Evolutionary conservation across 805 yeast genomes (phyloP), one percentile per base, ranked within the genome.

Genomic region (Nadsonia fulvescens): DNA sequence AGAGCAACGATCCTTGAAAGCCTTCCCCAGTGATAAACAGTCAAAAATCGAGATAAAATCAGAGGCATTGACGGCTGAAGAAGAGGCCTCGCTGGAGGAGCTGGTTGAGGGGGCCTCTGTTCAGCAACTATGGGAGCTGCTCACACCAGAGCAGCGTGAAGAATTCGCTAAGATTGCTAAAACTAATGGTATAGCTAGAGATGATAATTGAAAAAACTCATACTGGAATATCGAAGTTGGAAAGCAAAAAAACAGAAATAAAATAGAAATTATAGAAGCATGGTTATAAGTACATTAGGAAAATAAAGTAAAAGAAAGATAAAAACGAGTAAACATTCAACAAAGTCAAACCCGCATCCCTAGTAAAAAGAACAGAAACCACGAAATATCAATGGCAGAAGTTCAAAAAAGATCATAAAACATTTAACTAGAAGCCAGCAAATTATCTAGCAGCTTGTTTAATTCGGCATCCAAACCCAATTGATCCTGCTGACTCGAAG

Each of bases 111-210:
- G 24, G 11, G 31, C 33, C 7, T 13, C 31, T 5, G 25, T 15
- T 8, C 37, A 37, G 7, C 23, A 36, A 15, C 23, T 37, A 15
- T 28, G 35, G 35, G 23, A 32, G 16, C 11, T 36, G 26, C 22
- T 37, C 15, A 24, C 30, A n/a, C 22, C 20, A 4, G 37, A 34
- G 9, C 31, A 37, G 11, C 25, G 24, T 15, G 21, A 16, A 13
- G 25, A 25, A 19, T 37, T 34, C 21, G 1, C 18, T 18, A 11
- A 10, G 13, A 19, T 18, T 23, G 30, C 30, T 5, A 23, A 9
- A 11, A 20, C 13, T 10, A 6, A 10, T n/a, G 8, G 25, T 5
- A 14, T 5, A 14, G 25, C 14, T 11, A n/a, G 6, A 20, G 10
- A 23, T 18, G 26, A 14, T 9, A 15, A 22, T 9, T 7, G 6